These are phyloP conservation scores for Cryptococcus depauperatus DNA, from an alignment of 1,284 basidiomycete species.

Conservation along the genomic window DNA sequence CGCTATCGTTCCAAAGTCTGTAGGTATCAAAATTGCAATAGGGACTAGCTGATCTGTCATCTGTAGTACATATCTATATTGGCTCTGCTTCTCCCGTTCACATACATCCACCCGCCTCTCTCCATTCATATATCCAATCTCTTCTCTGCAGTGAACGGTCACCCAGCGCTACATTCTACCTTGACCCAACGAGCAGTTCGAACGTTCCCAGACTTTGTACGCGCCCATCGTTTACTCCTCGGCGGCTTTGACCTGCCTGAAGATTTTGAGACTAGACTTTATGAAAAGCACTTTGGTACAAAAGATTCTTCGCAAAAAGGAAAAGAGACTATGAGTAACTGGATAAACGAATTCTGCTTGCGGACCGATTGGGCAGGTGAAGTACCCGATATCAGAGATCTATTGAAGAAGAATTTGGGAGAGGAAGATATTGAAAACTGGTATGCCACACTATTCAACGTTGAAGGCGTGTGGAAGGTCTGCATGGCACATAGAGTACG, in stretches of 20 bases:
- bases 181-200: constrained; percentile 22
- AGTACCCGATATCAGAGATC: constrained; percentile 16
- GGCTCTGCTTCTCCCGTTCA: constrained; percentile 25
- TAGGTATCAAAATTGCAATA: constrained; percentile 4
- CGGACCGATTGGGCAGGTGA: constrained; percentile 32
- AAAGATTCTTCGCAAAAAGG: constrained; percentile 13
- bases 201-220: constrained; percentile 22
- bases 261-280: not conserved
- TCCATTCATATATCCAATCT: constrained; percentile 35
- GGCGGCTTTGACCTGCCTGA: constrained; percentile 21
- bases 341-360: too few species aligned
- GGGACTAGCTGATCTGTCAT: not conserved
- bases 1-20: constrained; percentile 15
- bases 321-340: constrained; percentile 30
- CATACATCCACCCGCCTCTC: constrained; percentile 38
- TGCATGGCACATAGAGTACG: constrained; percentile 29
- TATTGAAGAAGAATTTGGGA: not conserved
- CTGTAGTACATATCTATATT: constrained; percentile 24
- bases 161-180: constrained; percentile 26
- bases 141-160: constrained; percentile 28
- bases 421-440: constrained; percentile 12
- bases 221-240: constrained; percentile 30
- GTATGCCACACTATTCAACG: constrained; percentile 29
- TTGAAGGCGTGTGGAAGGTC: constrained; percentile 25
- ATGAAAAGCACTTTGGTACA: not conserved